Percentiles rank a stretch among this genome's conserved stretches.
Evolutionary conservation across 108 stramenopile species (phyloP).

Genomic region (Halocafeteria seosinensis): DNA sequence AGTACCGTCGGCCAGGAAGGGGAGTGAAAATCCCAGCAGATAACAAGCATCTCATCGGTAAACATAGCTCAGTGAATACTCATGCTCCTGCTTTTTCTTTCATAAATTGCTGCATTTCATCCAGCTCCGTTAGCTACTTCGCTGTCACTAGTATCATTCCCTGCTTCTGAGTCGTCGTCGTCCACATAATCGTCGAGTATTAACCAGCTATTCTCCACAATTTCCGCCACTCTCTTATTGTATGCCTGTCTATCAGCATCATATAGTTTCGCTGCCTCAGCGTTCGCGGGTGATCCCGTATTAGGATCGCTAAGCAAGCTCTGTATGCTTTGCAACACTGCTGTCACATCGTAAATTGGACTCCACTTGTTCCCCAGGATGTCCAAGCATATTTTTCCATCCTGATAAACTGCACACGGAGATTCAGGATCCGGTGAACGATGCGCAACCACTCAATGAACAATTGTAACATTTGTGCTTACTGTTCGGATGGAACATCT

Average conservation of each 20-base stretch:
- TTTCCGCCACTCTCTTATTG: slow-evolving; percentile 86
- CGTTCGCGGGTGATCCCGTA: slow-evolving; percentile 84
- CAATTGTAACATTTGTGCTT: not conserved
- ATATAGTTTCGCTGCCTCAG: slow-evolving; percentile 85
- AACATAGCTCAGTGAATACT: no score
- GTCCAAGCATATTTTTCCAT: slow-evolving; percentile 55
- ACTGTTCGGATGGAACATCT: slow-evolving; percentile 93
- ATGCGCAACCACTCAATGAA: not conserved
- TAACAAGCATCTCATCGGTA: no score
- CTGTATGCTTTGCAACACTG: slow-evolving; percentile 96
- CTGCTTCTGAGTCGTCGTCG: no score
- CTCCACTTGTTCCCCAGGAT: slow-evolving; percentile 99
- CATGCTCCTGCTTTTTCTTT: no score
- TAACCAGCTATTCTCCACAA: slow-evolving; percentile 75
- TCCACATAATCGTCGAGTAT: no score
- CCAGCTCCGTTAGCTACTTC: no score
- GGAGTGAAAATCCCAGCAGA: no score
- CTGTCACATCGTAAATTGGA: slow-evolving; percentile 97
- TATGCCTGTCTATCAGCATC: slow-evolving; percentile 76
- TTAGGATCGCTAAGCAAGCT: slow-evolving; percentile 96
- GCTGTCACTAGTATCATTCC: no score
- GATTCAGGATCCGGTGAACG: not conserved
- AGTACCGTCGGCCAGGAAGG: no score
- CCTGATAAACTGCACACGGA: slow-evolving; percentile 19
- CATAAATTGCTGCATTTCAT: no score